phyloP scores from a whole-genome alignment of 768 basidiomycete genomes.

The Rhodotorula sphaerocarpa region DNA sequence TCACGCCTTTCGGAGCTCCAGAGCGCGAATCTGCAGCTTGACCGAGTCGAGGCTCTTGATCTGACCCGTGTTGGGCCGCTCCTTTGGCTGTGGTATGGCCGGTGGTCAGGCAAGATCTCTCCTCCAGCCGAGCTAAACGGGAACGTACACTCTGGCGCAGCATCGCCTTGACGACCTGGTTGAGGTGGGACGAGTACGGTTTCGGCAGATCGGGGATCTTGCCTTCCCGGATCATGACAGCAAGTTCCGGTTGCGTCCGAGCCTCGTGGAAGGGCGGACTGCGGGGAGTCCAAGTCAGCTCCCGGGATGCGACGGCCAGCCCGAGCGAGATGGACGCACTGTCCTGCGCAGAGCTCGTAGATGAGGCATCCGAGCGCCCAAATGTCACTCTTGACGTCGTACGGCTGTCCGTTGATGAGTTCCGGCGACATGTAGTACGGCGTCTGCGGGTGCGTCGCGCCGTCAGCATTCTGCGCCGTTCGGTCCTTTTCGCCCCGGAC shows the following conservation, averaged over 20 bases:
- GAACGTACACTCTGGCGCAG: conserved; percentile 65
- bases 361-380: conserved; percentile 97
- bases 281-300: too few species aligned
- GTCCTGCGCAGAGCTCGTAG: conserved; percentile 88
- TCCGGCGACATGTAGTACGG: conserved; percentile 99
- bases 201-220: conserved; percentile 83
- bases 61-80: conserved; percentile 35
- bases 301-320: too few species aligned
- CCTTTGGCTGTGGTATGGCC: conserved; percentile 22
- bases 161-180: conserved; percentile 76
- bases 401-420: conserved; percentile 90
- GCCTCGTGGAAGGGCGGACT: conserved; percentile 84
- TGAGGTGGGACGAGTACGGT: conserved; percentile 66
- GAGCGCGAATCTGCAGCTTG: conserved; percentile 31
- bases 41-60: conserved; percentile 36
- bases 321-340: conserved; percentile 45
- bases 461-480: too few species aligned
- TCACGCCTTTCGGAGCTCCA: conserved; percentile 32
- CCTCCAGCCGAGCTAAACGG: too few species aligned
- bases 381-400: conserved; percentile 96
- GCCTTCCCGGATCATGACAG: conserved; percentile 68
- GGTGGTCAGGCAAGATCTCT: too few species aligned
- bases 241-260: conserved; percentile 77
- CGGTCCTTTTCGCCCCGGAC: too few species aligned
- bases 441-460: conserved; percentile 55